Evolutionary conservation across 2,329 filamentous ascomycete species (phyloP), one percentile per base, ranked within the genome.

Genomic region (Pseudocercospora macadamiae): DNA sequence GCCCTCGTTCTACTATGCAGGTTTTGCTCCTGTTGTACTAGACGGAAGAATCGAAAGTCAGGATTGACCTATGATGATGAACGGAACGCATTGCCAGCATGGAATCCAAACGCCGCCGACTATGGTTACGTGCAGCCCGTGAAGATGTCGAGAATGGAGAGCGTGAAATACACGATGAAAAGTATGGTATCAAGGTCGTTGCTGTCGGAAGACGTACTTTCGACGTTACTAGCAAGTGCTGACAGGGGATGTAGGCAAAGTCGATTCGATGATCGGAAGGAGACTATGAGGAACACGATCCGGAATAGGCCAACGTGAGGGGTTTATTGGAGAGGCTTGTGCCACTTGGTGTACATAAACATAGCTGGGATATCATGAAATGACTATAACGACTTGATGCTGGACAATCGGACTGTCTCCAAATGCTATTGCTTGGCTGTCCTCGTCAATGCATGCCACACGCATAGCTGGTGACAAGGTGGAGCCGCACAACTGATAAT

Each of bases 1-100:
- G 45, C 45, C 47, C 51, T 42, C 25, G 26, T 54, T 37, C 4
- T 54, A 5, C n/a, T 58, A 18, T 52, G 25, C 39, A 26, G 37
- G 26, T 51, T 64, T 76, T 48, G 45, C 45, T 48, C 45, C 25
- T 48, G 45, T 25, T 48, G 45, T 25, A 48, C 45, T 14, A 48
- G 45, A 18, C 23, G 45, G 18, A 32, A 26, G 21, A 48, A 32
- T 19, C 45, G 45, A 18, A 48, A 48, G 44, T 4, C 45, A 48
- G 45, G 45, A 21, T 30, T 32, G 45, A 48, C 45, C 8, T 60
- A 60, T 34, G 26, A 55, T 21, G 57, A 60, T 36, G 57, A 60
- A n/a, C 53, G 57, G 18, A 42, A 52, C 18, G 39, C 25, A 23
- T 16, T 60, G 30, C 57, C 57, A 3, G 57, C 57, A 2, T 60